Conservation (phyloP, 345 rosid genomes). For the Eucalyptus cloeziana region DNA sequence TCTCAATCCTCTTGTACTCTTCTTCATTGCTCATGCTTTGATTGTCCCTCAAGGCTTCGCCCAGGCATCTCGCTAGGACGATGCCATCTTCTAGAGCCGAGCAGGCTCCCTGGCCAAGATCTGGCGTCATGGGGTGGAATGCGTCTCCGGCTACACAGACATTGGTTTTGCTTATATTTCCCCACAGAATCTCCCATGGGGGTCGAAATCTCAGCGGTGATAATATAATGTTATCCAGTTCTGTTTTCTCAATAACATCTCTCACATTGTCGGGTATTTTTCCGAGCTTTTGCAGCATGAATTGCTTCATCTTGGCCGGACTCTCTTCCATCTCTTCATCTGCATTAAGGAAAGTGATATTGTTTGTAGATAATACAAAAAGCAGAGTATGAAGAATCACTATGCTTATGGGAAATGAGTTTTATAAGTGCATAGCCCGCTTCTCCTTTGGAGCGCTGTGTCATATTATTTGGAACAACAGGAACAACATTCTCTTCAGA, state of each 20-base stretch:
- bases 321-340: slow-evolving; percentile 5
- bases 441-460: too few relatives aligned
- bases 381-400: neutral
- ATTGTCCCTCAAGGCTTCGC: neutral
- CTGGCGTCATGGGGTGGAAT: slow-evolving; percentile 63
- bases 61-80: slow-evolving; percentile 6
- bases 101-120: slow-evolving; percentile 24
- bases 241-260: slow-evolving; percentile 20
- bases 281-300: slow-evolving; percentile 10
- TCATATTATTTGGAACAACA: too few relatives aligned
- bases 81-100: slow-evolving; percentile 15
- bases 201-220: slow-evolving; percentile 27
- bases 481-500: too few relatives aligned
- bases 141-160: slow-evolving; percentile 56
- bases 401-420: too few relatives aligned
- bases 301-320: slow-evolving; percentile 19
- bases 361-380: neutral
- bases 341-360: neutral
- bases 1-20: neutral
- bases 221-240: slow-evolving; percentile 9
- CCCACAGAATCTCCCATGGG: slow-evolving; percentile 54
- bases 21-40: neutral
- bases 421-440: too few relatives aligned
- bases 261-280: neutral
- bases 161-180: slow-evolving; percentile 31